Conservation (phyloP, 805 yeast species). For the Teunomyces aglyptinius region DNA sequence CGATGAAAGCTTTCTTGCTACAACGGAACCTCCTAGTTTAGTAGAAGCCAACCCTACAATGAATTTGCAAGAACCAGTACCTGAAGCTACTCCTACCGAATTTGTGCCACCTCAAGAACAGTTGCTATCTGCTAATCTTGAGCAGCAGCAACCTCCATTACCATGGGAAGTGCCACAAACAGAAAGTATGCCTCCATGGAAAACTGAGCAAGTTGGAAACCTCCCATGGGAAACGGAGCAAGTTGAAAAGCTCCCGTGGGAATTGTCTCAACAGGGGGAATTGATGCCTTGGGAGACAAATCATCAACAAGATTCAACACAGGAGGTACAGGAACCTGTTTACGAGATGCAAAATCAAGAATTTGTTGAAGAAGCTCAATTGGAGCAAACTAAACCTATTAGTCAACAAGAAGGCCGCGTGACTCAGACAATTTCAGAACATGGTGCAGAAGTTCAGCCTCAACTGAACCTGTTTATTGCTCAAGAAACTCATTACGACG, state of each 20-base stretch:
- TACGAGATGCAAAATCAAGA: not conserved
- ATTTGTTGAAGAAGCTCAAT: not conserved
- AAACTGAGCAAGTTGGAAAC: not conserved
- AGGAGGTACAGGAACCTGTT: not conserved
- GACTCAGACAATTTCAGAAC: not conserved
- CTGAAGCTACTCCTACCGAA: constrained; percentile 5
- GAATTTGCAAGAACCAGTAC: constrained; percentile 16
- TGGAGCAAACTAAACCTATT: not conserved
- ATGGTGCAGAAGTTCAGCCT: not conserved
- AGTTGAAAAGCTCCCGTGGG: constrained; percentile 8
- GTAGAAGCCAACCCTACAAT: constrained; percentile 13
- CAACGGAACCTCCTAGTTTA: constrained; percentile 13
- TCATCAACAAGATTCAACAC: not conserved
- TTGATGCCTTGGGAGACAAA: constrained; percentile 4
- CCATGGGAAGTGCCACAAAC: not conserved
- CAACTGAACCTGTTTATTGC: not conserved
- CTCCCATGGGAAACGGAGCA: constrained; percentile 6
- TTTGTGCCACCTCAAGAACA: constrained; percentile 11
- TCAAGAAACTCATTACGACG: not conserved
- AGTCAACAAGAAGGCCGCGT: not conserved
- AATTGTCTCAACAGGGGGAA: constrained; percentile 1
- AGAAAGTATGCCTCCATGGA: constrained; percentile 6
- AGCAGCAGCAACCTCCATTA: not conserved
- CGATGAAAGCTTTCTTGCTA: not conserved
- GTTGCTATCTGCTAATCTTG: constrained; percentile 7